phyloP scores from a whole-genome alignment of 257 asterid genomes.

The Rehmannia glutinosa region DNA sequence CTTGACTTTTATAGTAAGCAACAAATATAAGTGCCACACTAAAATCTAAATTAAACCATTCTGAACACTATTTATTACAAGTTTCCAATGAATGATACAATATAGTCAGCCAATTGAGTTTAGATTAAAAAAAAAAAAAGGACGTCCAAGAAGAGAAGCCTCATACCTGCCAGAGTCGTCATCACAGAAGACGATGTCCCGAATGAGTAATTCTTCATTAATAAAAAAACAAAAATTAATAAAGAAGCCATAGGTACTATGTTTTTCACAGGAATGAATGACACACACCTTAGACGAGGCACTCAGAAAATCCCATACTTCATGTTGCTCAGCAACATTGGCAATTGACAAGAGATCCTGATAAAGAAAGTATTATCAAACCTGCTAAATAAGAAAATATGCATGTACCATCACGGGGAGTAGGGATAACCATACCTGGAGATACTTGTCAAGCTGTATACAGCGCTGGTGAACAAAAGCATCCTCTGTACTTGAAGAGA shows the following conservation, averaged over 20 bases:
- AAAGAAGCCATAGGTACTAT: constrained; percentile 11
- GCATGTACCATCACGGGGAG: constrained; percentile 9
- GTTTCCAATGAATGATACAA: constrained; percentile 1
- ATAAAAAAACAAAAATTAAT: constrained; percentile 18
- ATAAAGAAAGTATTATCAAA: constrained; percentile 23
- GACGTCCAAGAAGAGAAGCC: constrained; percentile 20
- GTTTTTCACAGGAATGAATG: constrained; percentile 15
- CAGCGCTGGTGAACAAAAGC: constrained; percentile 92
- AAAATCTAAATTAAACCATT: not conserved
- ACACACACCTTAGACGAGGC: constrained; percentile 73
- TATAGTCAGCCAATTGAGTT: constrained; percentile 1
- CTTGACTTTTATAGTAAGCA: not conserved
- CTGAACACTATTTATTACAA: not conserved
- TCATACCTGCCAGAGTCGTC: constrained; percentile 76
- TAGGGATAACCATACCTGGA: constrained; percentile 52
- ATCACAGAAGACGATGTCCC: constrained; percentile 88
- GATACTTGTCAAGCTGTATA: constrained; percentile 87
- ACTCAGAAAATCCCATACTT: constrained; percentile 94
- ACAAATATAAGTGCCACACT: constrained; percentile 1
- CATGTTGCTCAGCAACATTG: constrained; percentile 96
- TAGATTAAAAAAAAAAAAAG: not conserved
- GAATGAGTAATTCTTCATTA: constrained; percentile 72
- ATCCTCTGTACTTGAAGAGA: constrained; percentile 87
- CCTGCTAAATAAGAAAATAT: constrained; percentile 5
- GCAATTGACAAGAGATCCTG: constrained; percentile 91